These are phyloP conservation scores for Byssothecium circinans DNA, from an alignment of 2,329 filamentous ascomycete species.

Conservation along the genomic window DNA sequence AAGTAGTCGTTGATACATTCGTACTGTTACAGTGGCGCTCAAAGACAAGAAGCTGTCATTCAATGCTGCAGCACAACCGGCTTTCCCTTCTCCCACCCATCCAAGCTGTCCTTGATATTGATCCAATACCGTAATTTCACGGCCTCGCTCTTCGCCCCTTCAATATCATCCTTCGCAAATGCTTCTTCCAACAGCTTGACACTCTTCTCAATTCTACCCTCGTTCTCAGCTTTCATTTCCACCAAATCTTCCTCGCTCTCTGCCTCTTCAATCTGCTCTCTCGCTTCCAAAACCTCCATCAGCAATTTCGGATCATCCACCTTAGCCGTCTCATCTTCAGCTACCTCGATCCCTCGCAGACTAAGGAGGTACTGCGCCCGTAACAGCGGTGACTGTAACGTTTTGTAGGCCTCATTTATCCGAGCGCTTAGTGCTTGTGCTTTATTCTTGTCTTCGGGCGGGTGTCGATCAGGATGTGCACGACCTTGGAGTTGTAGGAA, in stretches of 20 bases:
- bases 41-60: not conserved
- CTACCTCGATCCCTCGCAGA: slow-evolving; percentile 73
- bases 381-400: slow-evolving; percentile 73
- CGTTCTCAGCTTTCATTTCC: slow-evolving; percentile 65
- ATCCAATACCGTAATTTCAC: slow-evolving; percentile 86
- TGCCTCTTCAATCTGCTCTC: slow-evolving; percentile 61
- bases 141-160: slow-evolving; percentile 69
- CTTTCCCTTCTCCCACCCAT: slow-evolving; percentile 82
- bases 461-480: slow-evolving; percentile 71
- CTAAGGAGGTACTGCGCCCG: slow-evolving; percentile 86
- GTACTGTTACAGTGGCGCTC: too few species aligned
- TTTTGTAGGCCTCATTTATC: slow-evolving; percentile 92
- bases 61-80: slow-evolving; percentile 60
- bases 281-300: slow-evolving; percentile 75
- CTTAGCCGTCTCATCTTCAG: slow-evolving; percentile 74
- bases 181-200: slow-evolving; percentile 64
- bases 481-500: slow-evolving; percentile 81
- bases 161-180: slow-evolving; percentile 68
- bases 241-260: slow-evolving; percentile 64
- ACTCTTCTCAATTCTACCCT: slow-evolving; percentile 64
- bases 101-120: slow-evolving; percentile 78
- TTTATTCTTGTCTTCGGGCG: slow-evolving; percentile 53
- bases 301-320: slow-evolving; percentile 72
- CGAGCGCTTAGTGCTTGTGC: slow-evolving; percentile 78
- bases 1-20: too few species aligned